Evolutionary conservation across 1,284 basidiomycete species (phyloP), one percentile per base, ranked within the genome.

Genomic region (Inonotus obliquus): DNA sequence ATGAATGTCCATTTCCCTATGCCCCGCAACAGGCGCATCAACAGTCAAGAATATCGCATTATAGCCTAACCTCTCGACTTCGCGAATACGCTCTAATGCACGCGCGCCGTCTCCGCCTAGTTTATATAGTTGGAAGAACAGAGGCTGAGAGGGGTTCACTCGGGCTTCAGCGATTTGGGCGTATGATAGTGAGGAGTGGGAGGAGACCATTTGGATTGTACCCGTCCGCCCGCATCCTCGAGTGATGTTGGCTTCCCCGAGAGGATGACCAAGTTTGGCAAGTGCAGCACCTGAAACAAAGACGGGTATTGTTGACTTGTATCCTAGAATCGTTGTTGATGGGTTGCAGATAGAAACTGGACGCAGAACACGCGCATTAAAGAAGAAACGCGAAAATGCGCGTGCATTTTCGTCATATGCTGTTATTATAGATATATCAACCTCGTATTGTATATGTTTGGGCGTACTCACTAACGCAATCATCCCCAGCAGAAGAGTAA

Each of bases 91-190:
- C 65, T 84, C 81, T 67, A 85, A 84, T 1, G 93, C 91, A 3
- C 75, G 70, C 54, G 92, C 82, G 69, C 93, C 82, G 68, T 87
- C 82, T 51, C 79, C 74, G 53, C 78, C 78, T 74, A 94, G 86
- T 71, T 96, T 94, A 75, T 97, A 97, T 35, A 97, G 77, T 71
- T 89, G 89, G 77, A 93, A 95, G 75, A 94, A 93, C 29, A 95
- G 77, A 0, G 83, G 79, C 71, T 94, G 92, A 1, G 79, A 78
- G 2, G 81, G 78, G 38, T 75, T 70, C 4, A 84, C 78, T 27
- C 81, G 75, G 14, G 82, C 82, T 10, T 77, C 76, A 7, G 87
- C 85, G 62, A 96, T 91, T 65, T 89, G 84, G 13, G 80, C 81
- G 59, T 83, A 81, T 0, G 92, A 91, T 65, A 93, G 78, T 0